These are phyloP conservation scores for Clarireedia sp. DNA, from an alignment of 2,329 filamentous ascomycete species.

Conservation along the genomic window DNA sequence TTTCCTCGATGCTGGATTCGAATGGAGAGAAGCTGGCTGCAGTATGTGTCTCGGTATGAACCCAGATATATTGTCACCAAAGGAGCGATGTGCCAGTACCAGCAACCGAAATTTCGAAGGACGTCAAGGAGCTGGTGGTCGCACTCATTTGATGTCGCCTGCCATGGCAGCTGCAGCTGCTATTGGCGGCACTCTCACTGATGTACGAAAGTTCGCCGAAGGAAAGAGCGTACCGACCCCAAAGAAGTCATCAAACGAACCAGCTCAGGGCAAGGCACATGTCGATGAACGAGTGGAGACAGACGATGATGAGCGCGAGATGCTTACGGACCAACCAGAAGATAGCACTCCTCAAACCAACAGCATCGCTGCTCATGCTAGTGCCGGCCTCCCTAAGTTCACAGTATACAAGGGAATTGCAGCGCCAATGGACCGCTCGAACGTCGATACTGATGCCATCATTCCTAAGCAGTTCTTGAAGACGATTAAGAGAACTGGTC, in stretches of 20 bases:
- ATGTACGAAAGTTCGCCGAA: slow-evolving; percentile 70
- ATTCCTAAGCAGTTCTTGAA: slow-evolving; percentile 99
- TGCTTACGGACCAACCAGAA: slow-evolving; percentile 49
- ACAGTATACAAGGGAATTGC: slow-evolving; percentile 76
- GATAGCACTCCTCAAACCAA: slow-evolving; percentile 61
- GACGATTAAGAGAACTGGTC: slow-evolving; percentile 95
- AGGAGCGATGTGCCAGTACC: slow-evolving; percentile 89
- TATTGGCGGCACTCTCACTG: slow-evolving; percentile 82
- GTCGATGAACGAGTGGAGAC: slow-evolving; percentile 45
- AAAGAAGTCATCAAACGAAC: slow-evolving; percentile 18
- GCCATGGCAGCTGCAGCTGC: slow-evolving; percentile 92
- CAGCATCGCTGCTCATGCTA: slow-evolving; percentile 41
- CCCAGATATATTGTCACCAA: slow-evolving; percentile 86
- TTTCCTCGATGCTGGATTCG: slow-evolving; percentile 85
- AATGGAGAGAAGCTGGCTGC: slow-evolving; percentile 97
- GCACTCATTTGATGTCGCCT: slow-evolving; percentile 94
- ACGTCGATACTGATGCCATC: slow-evolving; percentile 98
- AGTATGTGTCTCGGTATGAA: slow-evolving; percentile 99
- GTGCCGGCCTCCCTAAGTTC: slow-evolving; percentile 63
- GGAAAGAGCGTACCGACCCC: slow-evolving; percentile 31
- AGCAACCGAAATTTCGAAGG: slow-evolving; percentile 98
- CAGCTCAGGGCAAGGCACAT: slow-evolving; percentile 23
- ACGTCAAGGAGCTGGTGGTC: slow-evolving; percentile 81
- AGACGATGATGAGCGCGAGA: slow-evolving; percentile 45
- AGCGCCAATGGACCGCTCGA: slow-evolving; percentile 77